phyloP scores from a whole-genome alignment of 176 grass and related monocot genomes.

The Pontederia crassipes region DNA sequence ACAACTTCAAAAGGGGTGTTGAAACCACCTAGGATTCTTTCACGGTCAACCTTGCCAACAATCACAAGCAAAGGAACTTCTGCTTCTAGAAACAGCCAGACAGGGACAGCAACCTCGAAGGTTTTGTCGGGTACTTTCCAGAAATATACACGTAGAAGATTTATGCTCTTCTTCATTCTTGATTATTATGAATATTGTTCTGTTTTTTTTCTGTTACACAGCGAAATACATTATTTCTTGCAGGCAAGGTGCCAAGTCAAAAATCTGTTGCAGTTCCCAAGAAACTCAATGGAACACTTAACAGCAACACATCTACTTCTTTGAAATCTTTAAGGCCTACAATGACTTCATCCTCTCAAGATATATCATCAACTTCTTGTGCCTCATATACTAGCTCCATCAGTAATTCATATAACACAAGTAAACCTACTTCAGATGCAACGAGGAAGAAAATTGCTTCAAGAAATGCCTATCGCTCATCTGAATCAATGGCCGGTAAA shows the following conservation, averaged over 20 bases:
- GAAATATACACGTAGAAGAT: neutral
- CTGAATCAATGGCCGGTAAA: slow-evolving; percentile 30
- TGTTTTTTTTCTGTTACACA: no score
- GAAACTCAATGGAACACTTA: slow-evolving; percentile 12
- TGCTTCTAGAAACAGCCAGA: slow-evolving; percentile 24
- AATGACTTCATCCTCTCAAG: slow-evolving; percentile 15
- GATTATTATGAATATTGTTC: neutral
- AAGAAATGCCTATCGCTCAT: slow-evolving; percentile 28
- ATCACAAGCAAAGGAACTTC: slow-evolving; percentile 25
- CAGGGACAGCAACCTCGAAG: slow-evolving; percentile 32
- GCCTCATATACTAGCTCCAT: neutral
- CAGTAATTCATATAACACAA: slow-evolving; percentile 16
- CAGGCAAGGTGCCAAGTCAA: slow-evolving; percentile 39
- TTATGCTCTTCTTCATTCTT: neutral
- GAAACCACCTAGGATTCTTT: slow-evolving; percentile 46
- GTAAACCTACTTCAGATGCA: slow-evolving; percentile 23
- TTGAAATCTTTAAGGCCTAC: slow-evolving; percentile 8
- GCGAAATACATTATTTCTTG: neutral
- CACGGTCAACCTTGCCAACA: slow-evolving; percentile 42
- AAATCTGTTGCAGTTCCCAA: slow-evolving; percentile 15
- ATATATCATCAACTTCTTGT: slow-evolving; percentile 1
- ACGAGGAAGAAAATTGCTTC: slow-evolving; percentile 37
- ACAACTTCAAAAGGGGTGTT: slow-evolving; percentile 37
- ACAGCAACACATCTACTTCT: neutral
- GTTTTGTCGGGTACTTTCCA: neutral